Percentiles rank a stretch among this genome's conserved stretches.
These are phyloP conservation scores for Mycena rebaudengoi DNA, from an alignment of 768 basidiomycete genomes.

Conservation along the genomic window DNA sequence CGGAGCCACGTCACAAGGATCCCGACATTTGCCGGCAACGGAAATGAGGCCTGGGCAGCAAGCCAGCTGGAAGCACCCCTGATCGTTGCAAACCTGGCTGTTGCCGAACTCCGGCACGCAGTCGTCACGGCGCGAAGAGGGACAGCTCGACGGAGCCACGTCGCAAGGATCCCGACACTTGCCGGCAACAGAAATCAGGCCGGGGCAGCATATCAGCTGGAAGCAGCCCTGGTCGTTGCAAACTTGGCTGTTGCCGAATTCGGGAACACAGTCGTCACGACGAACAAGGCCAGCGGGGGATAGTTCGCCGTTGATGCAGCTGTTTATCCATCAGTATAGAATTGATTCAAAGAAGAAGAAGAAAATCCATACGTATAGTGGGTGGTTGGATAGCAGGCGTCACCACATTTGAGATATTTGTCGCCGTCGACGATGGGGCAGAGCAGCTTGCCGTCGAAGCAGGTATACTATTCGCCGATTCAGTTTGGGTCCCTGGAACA, in stretches of 20 bases:
- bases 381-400: conserved; percentile 21
- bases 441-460: conserved; percentile 21
- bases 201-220: conserved; percentile 1
- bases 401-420: conserved; percentile 5
- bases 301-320: conserved; percentile 2
- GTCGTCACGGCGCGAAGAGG: background rate
- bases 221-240: conserved; percentile 9
- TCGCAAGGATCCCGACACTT: conserved; percentile 17
- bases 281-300: background rate
- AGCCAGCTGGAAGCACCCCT: conserved; percentile 9
- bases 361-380: conserved; percentile 10
- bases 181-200: conserved; percentile 3
- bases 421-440: conserved; percentile 24
- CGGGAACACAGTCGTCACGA: background rate
- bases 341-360: background rate
- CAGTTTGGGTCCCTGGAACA: background rate
- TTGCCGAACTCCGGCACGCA: conserved; percentile 10
- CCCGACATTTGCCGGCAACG: conserved; percentile 17
- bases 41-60: conserved; percentile 24
- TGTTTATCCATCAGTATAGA: no score
- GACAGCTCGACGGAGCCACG: background rate
- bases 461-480: conserved; percentile 13
- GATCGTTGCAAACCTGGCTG: conserved; percentile 4
- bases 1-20: conserved; percentile 19
- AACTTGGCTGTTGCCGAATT: background rate